Evolutionary conservation across 1,284 basidiomycete genomes (phyloP), one percentile per base, ranked within the genome.

Genomic region (Trametes sp.): DNA sequence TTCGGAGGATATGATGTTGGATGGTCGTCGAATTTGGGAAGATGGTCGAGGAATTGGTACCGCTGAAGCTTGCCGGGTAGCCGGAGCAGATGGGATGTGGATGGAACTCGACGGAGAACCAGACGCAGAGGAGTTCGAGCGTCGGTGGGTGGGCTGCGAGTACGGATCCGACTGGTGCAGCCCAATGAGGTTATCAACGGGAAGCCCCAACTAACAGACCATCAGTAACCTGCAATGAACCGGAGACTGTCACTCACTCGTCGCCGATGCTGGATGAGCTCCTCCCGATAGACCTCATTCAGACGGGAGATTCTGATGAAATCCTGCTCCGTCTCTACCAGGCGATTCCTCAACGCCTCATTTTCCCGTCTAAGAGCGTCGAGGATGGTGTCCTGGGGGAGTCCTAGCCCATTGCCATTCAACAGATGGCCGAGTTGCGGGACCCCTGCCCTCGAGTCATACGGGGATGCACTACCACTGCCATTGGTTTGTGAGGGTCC

Each of bases 201-300:
- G 80, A 52, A 92, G 72, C 26, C 89, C 89, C 26, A 92, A 79
- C 91, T 93, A 57, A 24, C 24, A 16, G 4, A 61, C 35, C 0
- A 38, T 63, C 41, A 61, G 57, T 38, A 42, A 23, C 33, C 4
- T 24, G 61, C 50, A 51, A n/a, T 33, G n/a, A n/a, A n/a, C n/a
- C n/a, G n/a, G n/a, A 7, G 24, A 33, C 38, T 33, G 28, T 16
- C 8, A 82, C 90, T 77, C 74, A 93, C 92, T 73, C 90, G 78
- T 70, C 86, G 79, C 60, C 92, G 77, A 72, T 91, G 86, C 48
- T 91, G 87, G 62, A 94, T 87, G 62, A 94, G 76, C 74, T 94
- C 92, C 74, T 93, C 90, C 33, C 91, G 81, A 70, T 93, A 94
- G 4, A 92, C 82, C 69, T 94, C 92, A 65, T 93, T 93, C 71